Percentiles rank a stretch among this genome's conserved stretches.
These are phyloP conservation scores for Colletotrichum karsti DNA, from an alignment of 2,329 filamentous ascomycete species.

Conservation along the genomic window DNA sequence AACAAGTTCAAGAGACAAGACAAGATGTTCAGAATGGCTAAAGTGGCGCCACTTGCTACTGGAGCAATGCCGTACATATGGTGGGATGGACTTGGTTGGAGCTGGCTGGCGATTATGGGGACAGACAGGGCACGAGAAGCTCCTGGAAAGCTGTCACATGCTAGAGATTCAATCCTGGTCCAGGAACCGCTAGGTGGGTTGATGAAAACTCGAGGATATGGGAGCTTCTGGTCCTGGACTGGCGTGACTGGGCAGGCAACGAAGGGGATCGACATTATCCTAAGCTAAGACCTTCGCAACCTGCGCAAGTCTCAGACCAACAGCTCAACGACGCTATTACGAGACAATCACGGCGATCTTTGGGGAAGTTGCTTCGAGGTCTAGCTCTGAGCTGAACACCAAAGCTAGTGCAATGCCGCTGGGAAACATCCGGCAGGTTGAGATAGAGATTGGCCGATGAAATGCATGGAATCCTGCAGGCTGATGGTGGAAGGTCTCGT, in stretches of 20 bases:
- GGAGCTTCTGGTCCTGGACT: no score
- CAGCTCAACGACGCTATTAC: slow-evolving; percentile 21
- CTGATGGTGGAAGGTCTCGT: neutral
- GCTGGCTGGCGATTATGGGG: slow-evolving; percentile 4
- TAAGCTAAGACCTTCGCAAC: neutral
- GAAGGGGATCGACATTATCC: neutral
- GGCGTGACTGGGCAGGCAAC: neutral
- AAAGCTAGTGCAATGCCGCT: neutral
- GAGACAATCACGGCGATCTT: slow-evolving; percentile 1
- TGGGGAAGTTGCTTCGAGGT: neutral
- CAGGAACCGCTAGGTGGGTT: no score
- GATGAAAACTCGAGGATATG: no score
- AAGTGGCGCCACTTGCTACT: no score
- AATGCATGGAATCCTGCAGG: neutral
- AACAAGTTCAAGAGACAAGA: no score
- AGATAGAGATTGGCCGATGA: neutral
- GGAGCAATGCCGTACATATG: neutral
- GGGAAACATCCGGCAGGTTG: neutral
- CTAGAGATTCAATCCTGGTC: neutral
- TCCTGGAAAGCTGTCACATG: neutral
- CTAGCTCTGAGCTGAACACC: neutral
- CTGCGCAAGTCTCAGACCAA: slow-evolving; percentile 11
- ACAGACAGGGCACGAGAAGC: neutral
- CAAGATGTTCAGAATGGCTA: no score
- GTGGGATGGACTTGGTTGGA: neutral